Evolutionary conservation across 2,329 filamentous ascomycete species (phyloP).

Genomic region (Talaromyces sp.): DNA sequence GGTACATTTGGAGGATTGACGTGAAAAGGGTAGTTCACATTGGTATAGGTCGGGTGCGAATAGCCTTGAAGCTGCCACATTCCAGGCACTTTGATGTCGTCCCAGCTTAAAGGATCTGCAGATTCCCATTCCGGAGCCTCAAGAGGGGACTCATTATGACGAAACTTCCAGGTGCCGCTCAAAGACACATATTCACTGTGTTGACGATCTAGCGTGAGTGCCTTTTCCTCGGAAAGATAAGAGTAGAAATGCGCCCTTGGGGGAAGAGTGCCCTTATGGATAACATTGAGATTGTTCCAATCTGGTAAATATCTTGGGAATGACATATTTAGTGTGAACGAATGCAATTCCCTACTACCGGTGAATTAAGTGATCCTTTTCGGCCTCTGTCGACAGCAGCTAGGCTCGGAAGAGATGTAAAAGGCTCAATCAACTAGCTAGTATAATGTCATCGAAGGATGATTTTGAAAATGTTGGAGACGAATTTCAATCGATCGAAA

Average conservation of each 20-base stretch:
- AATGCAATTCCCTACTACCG: no score
- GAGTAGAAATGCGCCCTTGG: slow-evolving; percentile 54
- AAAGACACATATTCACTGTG: slow-evolving; percentile 32
- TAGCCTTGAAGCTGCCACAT: slow-evolving; percentile 68
- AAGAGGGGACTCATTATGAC: slow-evolving; percentile 46
- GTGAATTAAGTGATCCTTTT: no score
- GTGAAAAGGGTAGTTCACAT: slow-evolving; percentile 62
- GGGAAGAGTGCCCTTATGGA: slow-evolving; percentile 53
- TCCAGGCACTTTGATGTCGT: slow-evolving; percentile 56
- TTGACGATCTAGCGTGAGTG: slow-evolving; percentile 37
- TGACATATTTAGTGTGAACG: slow-evolving; percentile 8
- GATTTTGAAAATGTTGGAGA: no score
- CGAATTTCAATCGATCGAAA: no score
- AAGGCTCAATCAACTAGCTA: not conserved
- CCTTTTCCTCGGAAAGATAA: slow-evolving; percentile 45
- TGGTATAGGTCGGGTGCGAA: slow-evolving; percentile 66
- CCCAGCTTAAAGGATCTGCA: slow-evolving; percentile 9
- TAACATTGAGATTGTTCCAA: slow-evolving; percentile 51
- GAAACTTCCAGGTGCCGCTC: slow-evolving; percentile 58
- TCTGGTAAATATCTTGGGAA: slow-evolving; percentile 31
- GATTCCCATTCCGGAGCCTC: slow-evolving; percentile 35
- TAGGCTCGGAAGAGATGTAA: not conserved
- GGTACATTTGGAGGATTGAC: slow-evolving; percentile 61
- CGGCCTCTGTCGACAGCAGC: not conserved
- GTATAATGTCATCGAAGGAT: no score